phyloP scores from a whole-genome alignment of 2,329 filamentous ascomycete genomes.

The Chaetomium sp. region DNA sequence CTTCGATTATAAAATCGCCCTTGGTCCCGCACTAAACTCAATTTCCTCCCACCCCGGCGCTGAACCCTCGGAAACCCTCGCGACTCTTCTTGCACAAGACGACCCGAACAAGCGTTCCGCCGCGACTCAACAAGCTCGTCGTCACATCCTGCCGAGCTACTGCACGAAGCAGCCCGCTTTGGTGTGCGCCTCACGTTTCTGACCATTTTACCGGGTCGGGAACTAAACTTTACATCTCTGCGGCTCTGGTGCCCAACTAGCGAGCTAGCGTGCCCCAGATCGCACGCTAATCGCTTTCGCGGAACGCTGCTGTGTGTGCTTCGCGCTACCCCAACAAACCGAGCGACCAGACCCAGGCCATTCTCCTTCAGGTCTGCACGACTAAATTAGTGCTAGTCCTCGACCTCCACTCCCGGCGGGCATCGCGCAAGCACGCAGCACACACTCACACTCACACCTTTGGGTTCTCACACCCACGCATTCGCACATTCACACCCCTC shows the following conservation, averaged over 20 bases:
- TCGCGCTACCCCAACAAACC: conserved; percentile 3
- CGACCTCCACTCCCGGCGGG: not conserved
- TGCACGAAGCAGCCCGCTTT: conserved; percentile 4
- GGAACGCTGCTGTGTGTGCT: conserved; percentile 1
- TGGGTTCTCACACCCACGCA: not conserved
- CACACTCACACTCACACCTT: conserved; percentile 6
- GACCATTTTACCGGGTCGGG: conserved; percentile 8
- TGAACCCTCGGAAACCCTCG: conserved; percentile 7
- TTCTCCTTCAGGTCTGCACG: conserved; percentile 16
- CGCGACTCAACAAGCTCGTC: not conserved
- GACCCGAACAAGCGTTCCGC: not conserved
- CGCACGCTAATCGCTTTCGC: conserved; percentile 16
- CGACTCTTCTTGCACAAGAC: not conserved
- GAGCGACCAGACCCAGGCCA: conserved; percentile 9
- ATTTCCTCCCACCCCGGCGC: conserved; percentile 18
- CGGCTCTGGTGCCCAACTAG: conserved; percentile 14
- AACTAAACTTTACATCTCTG: conserved; percentile 13
- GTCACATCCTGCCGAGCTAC: conserved; percentile 2
- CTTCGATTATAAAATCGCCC: conserved; percentile 23
- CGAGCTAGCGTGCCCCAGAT: conserved; percentile 13
- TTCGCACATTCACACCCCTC: not conserved
- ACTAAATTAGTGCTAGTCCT: conserved; percentile 15
- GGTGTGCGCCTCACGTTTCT: not conserved
- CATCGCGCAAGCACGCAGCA: not conserved
- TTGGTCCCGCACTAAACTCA: conserved; percentile 23